These are phyloP conservation scores for Gossypium turneri DNA, from an alignment of 345 rosid species.

Conservation along the genomic window DNA sequence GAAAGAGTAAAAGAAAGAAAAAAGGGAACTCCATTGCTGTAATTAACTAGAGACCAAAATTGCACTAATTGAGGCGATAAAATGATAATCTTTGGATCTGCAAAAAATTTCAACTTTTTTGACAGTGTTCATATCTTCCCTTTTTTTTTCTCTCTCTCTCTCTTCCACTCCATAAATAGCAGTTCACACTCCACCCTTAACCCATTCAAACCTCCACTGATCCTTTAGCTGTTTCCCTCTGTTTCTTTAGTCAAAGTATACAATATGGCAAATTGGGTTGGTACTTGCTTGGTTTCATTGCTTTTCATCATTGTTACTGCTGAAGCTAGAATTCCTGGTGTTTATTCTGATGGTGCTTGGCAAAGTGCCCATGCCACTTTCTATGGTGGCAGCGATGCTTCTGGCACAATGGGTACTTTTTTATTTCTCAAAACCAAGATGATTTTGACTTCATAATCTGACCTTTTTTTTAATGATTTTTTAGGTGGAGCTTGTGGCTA, in stretches of 20 bases:
- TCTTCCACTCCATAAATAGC: constrained; percentile 37
- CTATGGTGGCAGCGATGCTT: constrained; percentile 85
- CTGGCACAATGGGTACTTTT: constrained; percentile 78
- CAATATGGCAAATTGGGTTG: constrained; percentile 21
- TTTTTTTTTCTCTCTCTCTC: background rate
- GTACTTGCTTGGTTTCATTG: constrained; percentile 17
- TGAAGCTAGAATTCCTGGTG: constrained; percentile 59
- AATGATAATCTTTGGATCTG: constrained; percentile 9
- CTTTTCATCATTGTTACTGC: constrained; percentile 21
- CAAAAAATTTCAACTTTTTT: constrained; percentile 17
- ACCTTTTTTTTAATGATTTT: background rate
- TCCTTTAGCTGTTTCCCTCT: background rate
- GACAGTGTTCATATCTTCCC: constrained; percentile 19
- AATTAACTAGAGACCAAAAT: constrained; percentile 12
- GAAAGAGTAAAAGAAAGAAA: background rate
- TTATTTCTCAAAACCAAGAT: background rate
- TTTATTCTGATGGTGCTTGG: constrained; percentile 57
- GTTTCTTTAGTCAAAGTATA: background rate
- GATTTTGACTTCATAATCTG: background rate
- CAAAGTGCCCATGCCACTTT: constrained; percentile 88
- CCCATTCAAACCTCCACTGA: background rate
- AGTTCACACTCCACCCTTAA: constrained; percentile 9
- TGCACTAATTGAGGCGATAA: constrained; percentile 36
- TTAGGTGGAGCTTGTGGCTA: constrained; percentile 71
- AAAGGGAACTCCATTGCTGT: background rate